These are phyloP conservation scores for Penicillium crystallinum DNA, from an alignment of 495 filamentous ascomycete species.

Conservation along the genomic window DNA sequence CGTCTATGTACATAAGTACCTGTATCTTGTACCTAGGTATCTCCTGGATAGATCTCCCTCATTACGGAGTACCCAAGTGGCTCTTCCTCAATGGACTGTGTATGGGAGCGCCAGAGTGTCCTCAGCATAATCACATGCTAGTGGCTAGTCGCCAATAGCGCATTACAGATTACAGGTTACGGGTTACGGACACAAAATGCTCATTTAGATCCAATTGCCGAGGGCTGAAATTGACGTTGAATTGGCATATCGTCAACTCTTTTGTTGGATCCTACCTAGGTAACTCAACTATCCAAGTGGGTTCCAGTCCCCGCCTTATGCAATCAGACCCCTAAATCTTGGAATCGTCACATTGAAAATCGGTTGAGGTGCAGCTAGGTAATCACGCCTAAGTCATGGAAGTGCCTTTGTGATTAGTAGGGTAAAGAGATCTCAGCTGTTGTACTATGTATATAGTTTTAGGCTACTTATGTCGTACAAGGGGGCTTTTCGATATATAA, in stretches of 20 bases:
- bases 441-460: neutral
- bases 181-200: too few relatives aligned
- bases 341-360: neutral
- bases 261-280: neutral
- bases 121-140: conserved; percentile 2
- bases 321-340: neutral
- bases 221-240: too few relatives aligned
- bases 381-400: too few relatives aligned
- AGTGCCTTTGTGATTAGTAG: too few relatives aligned
- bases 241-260: neutral
- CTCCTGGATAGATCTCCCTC: too few relatives aligned
- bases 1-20: too few relatives aligned
- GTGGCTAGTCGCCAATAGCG: neutral
- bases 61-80: too few relatives aligned
- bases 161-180: neutral
- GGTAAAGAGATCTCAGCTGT: too few relatives aligned
- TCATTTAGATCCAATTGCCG: neutral
- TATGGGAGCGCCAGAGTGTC: neutral
- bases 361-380: neutral
- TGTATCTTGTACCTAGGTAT: too few relatives aligned
- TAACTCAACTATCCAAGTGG: too few relatives aligned
- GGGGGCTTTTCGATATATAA: too few relatives aligned
- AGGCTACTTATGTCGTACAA: neutral
- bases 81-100: neutral
- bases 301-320: neutral